Conservation (phyloP, 805 yeast genomes). For the Candida ponderosae region DNA sequence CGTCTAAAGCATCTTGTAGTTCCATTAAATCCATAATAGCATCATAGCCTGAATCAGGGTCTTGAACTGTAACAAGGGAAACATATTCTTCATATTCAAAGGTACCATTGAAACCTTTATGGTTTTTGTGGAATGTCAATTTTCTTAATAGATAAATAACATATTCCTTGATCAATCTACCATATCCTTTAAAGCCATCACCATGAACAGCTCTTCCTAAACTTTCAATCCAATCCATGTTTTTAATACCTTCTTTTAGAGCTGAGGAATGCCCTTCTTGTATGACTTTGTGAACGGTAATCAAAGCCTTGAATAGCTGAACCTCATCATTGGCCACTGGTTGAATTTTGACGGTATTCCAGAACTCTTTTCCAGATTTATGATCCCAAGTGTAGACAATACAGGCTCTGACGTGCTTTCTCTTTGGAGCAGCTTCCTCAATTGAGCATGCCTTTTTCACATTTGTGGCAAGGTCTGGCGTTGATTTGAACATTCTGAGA, state of each 20-base stretch:
- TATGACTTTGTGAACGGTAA: conserved; percentile 82
- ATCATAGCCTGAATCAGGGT: conserved; percentile 94
- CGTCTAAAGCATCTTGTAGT: conserved; percentile 77
- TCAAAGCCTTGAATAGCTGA: conserved; percentile 78
- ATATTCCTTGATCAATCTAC: conserved; percentile 71
- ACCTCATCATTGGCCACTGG: conserved; percentile 80
- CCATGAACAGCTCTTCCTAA: conserved; percentile 47
- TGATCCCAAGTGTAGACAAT: conserved; percentile 97
- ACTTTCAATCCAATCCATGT: conserved; percentile 70
- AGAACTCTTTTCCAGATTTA: conserved; percentile 72
- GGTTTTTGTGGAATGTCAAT: conserved; percentile 73
- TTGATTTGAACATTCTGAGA: not conserved
- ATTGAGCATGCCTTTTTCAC: conserved; percentile 72
- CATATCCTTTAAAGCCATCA: conserved; percentile 45
- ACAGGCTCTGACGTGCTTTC: conserved; percentile 94
- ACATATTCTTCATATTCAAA: conserved; percentile 95
- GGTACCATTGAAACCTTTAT: conserved; percentile 88
- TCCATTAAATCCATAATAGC: conserved; percentile 79
- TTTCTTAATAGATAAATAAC: conserved; percentile 62
- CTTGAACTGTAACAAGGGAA: conserved; percentile 77
- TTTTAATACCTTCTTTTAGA: conserved; percentile 70
- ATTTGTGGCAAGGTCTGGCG: conserved; percentile 30
- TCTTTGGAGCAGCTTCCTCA: conserved; percentile 88
- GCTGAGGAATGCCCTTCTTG: conserved; percentile 96
- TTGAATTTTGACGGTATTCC: conserved; percentile 72